phyloP scores from a whole-genome alignment of 2,329 filamentous ascomycete genomes.

The Periglandula ipomoeae region DNA sequence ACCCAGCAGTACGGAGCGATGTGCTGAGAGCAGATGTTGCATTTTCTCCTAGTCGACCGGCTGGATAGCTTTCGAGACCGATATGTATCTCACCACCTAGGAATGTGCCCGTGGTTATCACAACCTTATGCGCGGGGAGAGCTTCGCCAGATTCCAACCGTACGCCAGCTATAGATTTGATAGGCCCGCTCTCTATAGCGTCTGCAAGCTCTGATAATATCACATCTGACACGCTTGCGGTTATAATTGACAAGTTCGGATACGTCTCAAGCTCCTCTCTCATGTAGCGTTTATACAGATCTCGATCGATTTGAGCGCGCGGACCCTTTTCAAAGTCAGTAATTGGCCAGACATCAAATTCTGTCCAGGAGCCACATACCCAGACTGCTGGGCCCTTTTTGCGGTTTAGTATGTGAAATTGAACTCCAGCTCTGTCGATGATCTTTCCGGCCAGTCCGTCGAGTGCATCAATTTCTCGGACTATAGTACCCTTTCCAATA shows the following conservation, averaged over 20 bases:
- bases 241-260: constrained; percentile 68
- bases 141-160: constrained; percentile 80
- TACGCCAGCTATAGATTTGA: constrained; percentile 74
- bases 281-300: constrained; percentile 86
- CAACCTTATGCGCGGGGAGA: constrained; percentile 68
- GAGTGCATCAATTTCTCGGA: constrained; percentile 89
- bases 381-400: constrained; percentile 93
- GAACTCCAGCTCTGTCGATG: constrained; percentile 89
- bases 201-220: constrained; percentile 47
- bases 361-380: constrained; percentile 30
- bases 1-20: constrained; percentile 79
- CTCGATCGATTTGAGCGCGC: constrained; percentile 87
- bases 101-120: constrained; percentile 96
- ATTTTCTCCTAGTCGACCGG: constrained; percentile 87
- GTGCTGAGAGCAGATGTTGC: constrained; percentile 90
- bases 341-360: not conserved
- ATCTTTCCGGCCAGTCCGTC: constrained; percentile 83
- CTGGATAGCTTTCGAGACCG: constrained; percentile 72
- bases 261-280: constrained; percentile 72
- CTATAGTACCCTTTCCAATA: constrained; percentile 96
- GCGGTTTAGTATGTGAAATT: constrained; percentile 82
- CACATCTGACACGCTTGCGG: constrained; percentile 88
- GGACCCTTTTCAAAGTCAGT: constrained; percentile 48
- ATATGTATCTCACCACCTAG: constrained; percentile 95
- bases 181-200: constrained; percentile 28